These are phyloP conservation scores for Musa beccarii DNA, from an alignment of 176 grass and related monocot genomes.

Conservation along the genomic window DNA sequence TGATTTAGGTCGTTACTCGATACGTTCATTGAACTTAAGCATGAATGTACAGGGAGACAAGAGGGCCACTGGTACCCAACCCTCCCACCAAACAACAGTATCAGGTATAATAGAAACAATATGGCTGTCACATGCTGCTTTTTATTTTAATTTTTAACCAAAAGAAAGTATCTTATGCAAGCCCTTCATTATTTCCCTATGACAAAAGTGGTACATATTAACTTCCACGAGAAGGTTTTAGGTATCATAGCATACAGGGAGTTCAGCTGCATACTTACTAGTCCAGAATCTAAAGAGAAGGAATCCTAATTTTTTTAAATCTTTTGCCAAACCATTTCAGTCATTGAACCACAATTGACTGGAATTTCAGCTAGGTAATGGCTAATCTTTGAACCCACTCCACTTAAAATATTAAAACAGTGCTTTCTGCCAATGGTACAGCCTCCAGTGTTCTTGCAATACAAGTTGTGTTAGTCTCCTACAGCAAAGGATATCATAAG, in stretches of 20 bases:
- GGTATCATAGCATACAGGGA: not conserved
- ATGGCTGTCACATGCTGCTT: too few species aligned
- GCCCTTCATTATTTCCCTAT: too few species aligned
- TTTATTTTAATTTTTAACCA: too few species aligned
- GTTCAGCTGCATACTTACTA: not conserved
- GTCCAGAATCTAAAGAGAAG: not conserved
- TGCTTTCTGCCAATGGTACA: too few species aligned
- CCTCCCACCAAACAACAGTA: not conserved
- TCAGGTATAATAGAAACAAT: not conserved
- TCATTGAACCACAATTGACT: not conserved
- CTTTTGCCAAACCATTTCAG: not conserved
- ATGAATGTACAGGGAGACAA: not conserved
- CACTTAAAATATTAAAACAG: not conserved
- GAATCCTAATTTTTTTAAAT: too few species aligned
- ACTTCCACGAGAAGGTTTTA: not conserved
- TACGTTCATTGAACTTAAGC: not conserved
- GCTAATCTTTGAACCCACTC: not conserved
- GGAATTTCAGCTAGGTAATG: not conserved
- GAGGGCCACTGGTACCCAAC: not conserved
- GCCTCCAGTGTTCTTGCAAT: too few species aligned
- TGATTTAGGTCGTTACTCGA: too few species aligned
- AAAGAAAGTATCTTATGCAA: too few species aligned
- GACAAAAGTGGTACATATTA: too few species aligned
- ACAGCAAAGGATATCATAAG: too few species aligned
- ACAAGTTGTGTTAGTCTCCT: too few species aligned